Evolutionary conservation across 331 rosid genomes (phyloP), one percentile per base, ranked within the genome.

Genomic region (Saraca asoca): DNA sequence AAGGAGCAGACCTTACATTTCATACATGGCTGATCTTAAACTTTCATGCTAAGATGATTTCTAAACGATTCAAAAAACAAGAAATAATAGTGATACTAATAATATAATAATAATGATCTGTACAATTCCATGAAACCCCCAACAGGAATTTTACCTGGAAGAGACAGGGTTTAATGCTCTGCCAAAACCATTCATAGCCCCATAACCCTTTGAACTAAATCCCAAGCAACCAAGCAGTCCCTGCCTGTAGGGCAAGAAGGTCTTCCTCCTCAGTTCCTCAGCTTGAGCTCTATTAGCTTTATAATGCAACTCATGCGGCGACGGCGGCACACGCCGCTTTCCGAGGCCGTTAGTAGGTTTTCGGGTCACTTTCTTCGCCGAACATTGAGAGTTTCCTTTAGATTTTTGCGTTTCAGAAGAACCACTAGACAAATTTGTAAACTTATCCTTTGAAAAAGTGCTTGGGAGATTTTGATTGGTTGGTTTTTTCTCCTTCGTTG

Each of bases 121-220:
- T 85, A 89, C 95, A 87, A 62, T 66, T 73, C 29, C 8, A 64
- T 57, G 45, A 54, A 35, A 7, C 66, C 75, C 75, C 60, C 49
- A 66, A 24, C 20, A 38, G 44, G 18, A 51, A 45, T 66, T 62
- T 83, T 85, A 94, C 96, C 97, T 86, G 78, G 99, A 86, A 63
- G 96, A 90, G 55, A 94, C 97, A 53, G 97, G 95, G 83, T 88
- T 90, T 61, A 94, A 44, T 29, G 99, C 95, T 81, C 99, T 94
- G 29, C 92, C 97, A 45, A 94, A 83, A 58, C 96, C 99, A 82
- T 82, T 90, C 85, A 94, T 80, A 19, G 97, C 99, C 46, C 97
- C 99, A 64, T 94, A 94, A 12, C 99, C 97, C 73, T 88, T 94
- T 0, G 97, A 94, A 69, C 95, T 94, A 75, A 94, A 94, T 1